A percentile compares a stretch with the other conserved stretches of the same genome.
These are phyloP conservation scores for Allium sativum DNA, from an alignment of 106 monocot species.

Conservation along the genomic window DNA sequence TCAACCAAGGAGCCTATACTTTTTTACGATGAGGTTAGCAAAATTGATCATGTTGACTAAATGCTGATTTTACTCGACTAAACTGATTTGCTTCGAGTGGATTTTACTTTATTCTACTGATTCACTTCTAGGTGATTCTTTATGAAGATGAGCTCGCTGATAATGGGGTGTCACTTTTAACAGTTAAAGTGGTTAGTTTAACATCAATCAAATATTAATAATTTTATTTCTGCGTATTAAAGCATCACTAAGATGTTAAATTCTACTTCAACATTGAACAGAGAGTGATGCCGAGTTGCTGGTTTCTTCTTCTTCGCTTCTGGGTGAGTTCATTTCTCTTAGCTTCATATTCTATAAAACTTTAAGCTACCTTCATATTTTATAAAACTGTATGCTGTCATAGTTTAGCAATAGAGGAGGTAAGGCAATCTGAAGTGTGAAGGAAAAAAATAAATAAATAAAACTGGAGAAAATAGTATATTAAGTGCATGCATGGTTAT, in stretches of 20 bases:
- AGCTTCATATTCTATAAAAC: too few species aligned
- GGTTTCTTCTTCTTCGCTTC: slow-evolving; percentile 92
- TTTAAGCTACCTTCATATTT: not conserved
- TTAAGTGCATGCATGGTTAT: too few species aligned
- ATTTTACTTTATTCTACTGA: not conserved
- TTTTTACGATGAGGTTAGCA: slow-evolving; percentile 85
- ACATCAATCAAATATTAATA: not conserved
- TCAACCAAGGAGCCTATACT: slow-evolving; percentile 81
- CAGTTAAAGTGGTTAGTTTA: slow-evolving; percentile 74
- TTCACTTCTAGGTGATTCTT: slow-evolving; percentile 57
- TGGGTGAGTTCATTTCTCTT: slow-evolving; percentile 49
- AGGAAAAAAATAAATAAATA: too few species aligned
- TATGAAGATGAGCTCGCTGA: slow-evolving; percentile 98
- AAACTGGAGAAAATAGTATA: too few species aligned
- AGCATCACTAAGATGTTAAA: not conserved
- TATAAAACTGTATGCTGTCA: too few species aligned
- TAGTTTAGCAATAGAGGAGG: too few species aligned
- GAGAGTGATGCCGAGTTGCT: slow-evolving; percentile 96
- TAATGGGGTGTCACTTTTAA: slow-evolving; percentile 78
- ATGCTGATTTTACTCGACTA: not conserved
- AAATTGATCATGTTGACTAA: not conserved
- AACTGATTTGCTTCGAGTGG: not conserved
- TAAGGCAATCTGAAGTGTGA: too few species aligned
- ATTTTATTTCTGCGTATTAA: not conserved
- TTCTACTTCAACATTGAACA: slow-evolving; percentile 11